These are phyloP conservation scores for Mucor saturninus DNA, from an alignment of 371 early-diverging fungal genomes.

Conservation along the genomic window DNA sequence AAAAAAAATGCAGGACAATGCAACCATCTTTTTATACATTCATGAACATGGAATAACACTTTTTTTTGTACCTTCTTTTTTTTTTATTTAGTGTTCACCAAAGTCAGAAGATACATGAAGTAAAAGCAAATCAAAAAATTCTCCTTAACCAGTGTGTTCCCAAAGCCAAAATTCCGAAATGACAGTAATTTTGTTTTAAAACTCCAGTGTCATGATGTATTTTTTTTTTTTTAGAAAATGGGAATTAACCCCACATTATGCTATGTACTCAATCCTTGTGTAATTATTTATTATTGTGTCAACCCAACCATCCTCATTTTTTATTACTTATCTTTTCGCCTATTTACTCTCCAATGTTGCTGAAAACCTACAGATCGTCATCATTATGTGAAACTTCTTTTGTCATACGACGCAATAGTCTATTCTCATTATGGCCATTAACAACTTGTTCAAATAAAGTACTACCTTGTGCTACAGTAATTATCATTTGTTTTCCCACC, in stretches of 20 bases:
- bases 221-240: too few species aligned
- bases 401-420: too few species aligned
- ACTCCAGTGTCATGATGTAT: not conserved
- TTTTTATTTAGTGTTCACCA: not conserved
- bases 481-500: too few species aligned
- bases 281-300: not conserved
- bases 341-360: too few species aligned
- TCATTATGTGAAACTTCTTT: too few species aligned
- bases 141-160: conserved; percentile 16
- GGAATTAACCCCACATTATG: not conserved
- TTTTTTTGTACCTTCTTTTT: not conserved
- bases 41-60: not conserved
- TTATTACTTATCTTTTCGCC: too few species aligned
- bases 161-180: conserved; percentile 17
- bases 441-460: too few species aligned
- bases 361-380: too few species aligned
- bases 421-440: too few species aligned
- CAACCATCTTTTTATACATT: conserved; percentile 3
- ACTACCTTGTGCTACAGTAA: too few species aligned
- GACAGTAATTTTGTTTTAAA: conserved; percentile 5
- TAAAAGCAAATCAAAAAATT: conserved; percentile 3
- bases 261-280: not conserved
- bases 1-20: not conserved
- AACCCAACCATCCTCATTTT: too few species aligned
- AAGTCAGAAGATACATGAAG: not conserved